Conservation (phyloP, 768 basidiomycete species). For the Tylopilus subfusipes region DNA sequence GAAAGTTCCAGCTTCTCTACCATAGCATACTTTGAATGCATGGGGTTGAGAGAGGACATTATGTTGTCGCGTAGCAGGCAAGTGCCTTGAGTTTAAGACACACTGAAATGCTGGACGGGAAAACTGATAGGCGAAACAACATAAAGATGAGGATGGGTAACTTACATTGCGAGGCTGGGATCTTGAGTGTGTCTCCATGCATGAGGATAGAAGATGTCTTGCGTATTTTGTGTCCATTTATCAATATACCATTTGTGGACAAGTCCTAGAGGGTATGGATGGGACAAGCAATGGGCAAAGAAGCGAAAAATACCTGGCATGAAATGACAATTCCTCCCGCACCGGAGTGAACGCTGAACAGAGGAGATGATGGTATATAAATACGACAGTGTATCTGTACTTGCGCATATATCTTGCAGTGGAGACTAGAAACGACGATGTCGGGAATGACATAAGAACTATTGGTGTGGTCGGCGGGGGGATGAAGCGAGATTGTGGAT, state of each 20-base stretch:
- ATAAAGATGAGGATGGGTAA: neutral
- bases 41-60: constrained; percentile 55
- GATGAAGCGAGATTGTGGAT: neutral
- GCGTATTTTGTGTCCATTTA: constrained; percentile 67
- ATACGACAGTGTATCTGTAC: constrained; percentile 16
- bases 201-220: constrained; percentile 69
- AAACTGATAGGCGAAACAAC: neutral
- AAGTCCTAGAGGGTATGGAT: constrained; percentile 48
- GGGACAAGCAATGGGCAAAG: neutral
- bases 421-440: constrained; percentile 60
- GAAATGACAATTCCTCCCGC: constrained; percentile 74
- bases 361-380: neutral
- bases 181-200: constrained; percentile 68
- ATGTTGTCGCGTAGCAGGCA: constrained; percentile 51
- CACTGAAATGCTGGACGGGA: constrained; percentile 59
- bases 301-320: constrained; percentile 53
- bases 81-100: constrained; percentile 51
- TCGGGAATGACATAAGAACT: constrained; percentile 64
- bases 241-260: constrained; percentile 70
- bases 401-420: constrained; percentile 80
- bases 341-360: constrained; percentile 59
- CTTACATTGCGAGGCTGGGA: constrained; percentile 64
- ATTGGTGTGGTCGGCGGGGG: constrained; percentile 1
- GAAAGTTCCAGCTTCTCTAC: neutral
- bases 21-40: constrained; percentile 46